Evolutionary conservation across 2,329 filamentous ascomycete species (phyloP), one percentile per base, ranked within the genome.

Genomic region (Curvularia spicifera): DNA sequence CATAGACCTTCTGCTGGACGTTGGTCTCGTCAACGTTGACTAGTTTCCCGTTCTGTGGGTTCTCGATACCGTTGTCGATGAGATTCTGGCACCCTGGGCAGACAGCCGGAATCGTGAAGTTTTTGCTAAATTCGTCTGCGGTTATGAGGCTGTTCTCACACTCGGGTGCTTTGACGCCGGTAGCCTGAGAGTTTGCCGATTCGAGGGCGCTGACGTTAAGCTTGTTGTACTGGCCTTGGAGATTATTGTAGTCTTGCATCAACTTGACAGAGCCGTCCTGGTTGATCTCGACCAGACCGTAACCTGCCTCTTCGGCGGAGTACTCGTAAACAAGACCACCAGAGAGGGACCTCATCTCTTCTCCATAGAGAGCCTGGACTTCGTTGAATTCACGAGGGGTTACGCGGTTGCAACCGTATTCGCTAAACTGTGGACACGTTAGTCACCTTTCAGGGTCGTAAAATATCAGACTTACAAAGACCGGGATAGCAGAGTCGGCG

Each of bases 261-360:
- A 83, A 76, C 10, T 75, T 70, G 28, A 79, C 68, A 13, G 78
- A 79, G 57, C 75, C 75, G 58, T 84, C 79, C 57, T 67, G 63
- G 61, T 80, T 76, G 59, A 82, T 72, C 33, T 75, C 60, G 10
- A 83, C 80, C 6, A 85, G 73, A 47, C 83, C 83, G 64, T 79
- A 85, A 66, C 84, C 76, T 74, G 89, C 88, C 42, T 79, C 77
- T 73, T 93, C 91, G 77, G 93, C 84, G 0, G 87, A 87, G 77
- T 86, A 94, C 78, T 95, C 90, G 80, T 94, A 95, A 45, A 94
- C 89, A 45, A 95, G 82, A 63, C 90, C 91, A 62, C 91, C 91
- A 53, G 87, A 89, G 71, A 94, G 87, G 56, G 86, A 81, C 18
- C 81, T 88, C 89, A 94, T 93, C 63, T 91, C 69, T 39, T 82